Evolutionary conservation across 2,329 filamentous ascomycete genomes (phyloP), one percentile per base, ranked within the genome.

Genomic region (Pseudogymnoascus sp.): DNA sequence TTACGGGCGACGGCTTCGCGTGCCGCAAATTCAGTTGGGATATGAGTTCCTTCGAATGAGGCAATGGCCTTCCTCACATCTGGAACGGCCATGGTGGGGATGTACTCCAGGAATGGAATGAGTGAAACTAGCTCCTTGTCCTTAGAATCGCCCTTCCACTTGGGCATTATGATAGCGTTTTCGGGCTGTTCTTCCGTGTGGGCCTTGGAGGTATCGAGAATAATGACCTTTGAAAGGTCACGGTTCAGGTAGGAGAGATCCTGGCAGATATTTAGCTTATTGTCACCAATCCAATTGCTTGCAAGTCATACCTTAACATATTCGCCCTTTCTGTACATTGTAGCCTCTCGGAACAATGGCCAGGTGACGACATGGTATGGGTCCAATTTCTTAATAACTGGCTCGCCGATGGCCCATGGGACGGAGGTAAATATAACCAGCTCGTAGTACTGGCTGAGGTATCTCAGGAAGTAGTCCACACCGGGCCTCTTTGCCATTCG

Each of bases 211-310:
- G 91, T 96, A 75, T 99, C 94, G 71, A 99, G 84, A 70, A 99
- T 87, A 73, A 99, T 91, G 59, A 96, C 91, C 78, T 97, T 97
- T 68, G 90, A 94, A 35, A 97, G 83, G 72, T 96, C 92, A 64
- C 94, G 90, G 80, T 99, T 99, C 59, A 99, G 85, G 77, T 96
- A 97, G 2, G 92, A 92, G n/a, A 99, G 85, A 73, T 99, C 94
- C 91, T 95, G 70, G 38, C 8, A 12, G 18, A 12, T 38, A 40
- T 56, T 76, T 64, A 75, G 71, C 62, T 59, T 28, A 12, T 12
- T 14, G 21, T 62, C 60, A 40, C 40, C 23, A 2, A 14, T 53
- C 38, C 5, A n/a, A 37, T 47, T 14, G 18, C 1, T 59, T 12
- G 50, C 4, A 38, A 67, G 65, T 67, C 78, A 67, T 78, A 92